Conservation (phyloP, 1,284 basidiomycete genomes). For the Fistulina hepatica region DNA sequence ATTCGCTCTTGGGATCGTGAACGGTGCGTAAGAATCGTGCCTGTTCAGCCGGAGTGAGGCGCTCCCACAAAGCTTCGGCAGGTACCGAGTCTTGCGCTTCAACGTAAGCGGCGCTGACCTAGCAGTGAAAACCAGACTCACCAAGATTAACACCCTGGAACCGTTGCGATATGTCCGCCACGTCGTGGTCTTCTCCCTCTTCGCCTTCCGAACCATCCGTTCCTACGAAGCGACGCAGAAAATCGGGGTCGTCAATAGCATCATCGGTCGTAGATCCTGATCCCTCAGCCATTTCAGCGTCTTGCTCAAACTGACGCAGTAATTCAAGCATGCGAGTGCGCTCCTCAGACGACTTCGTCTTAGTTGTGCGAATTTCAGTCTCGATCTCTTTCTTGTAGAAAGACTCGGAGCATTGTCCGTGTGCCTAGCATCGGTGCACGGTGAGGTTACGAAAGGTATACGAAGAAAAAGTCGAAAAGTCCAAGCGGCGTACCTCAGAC, state of each 20-base stretch:
- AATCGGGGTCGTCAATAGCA: too few species aligned
- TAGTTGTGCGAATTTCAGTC: conserved; percentile 41
- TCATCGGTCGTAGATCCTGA: too few species aligned
- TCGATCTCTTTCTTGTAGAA: conserved; percentile 69
- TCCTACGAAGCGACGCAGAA: too few species aligned
- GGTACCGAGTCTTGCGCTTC: conserved; percentile 36
- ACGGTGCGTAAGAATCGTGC: conserved; percentile 47
- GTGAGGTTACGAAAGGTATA: conserved; percentile 4
- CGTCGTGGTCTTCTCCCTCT: conserved; percentile 33
- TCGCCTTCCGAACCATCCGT: conserved; percentile 20
- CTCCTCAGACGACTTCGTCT: conserved; percentile 44
- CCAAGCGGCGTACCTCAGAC: conserved; percentile 40
- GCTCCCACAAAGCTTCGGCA: conserved; percentile 51
- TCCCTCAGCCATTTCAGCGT: conserved; percentile 30
- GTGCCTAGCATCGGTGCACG: conserved; percentile 32
- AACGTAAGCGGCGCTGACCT: background rate
- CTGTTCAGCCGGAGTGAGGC: conserved; percentile 47
- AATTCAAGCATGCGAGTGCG: conserved; percentile 55
- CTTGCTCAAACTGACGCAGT: conserved; percentile 60
- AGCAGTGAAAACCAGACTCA: conserved; percentile 25
- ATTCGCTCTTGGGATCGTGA: conserved; percentile 44
- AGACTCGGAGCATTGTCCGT: conserved; percentile 60
- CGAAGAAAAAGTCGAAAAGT: conserved; percentile 1
- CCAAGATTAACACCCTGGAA: conserved; percentile 53
- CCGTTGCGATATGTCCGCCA: conserved; percentile 35